Conservation (phyloP, 192 early-diverging fungal genomes). For the Gigaspora rosea region DNA sequence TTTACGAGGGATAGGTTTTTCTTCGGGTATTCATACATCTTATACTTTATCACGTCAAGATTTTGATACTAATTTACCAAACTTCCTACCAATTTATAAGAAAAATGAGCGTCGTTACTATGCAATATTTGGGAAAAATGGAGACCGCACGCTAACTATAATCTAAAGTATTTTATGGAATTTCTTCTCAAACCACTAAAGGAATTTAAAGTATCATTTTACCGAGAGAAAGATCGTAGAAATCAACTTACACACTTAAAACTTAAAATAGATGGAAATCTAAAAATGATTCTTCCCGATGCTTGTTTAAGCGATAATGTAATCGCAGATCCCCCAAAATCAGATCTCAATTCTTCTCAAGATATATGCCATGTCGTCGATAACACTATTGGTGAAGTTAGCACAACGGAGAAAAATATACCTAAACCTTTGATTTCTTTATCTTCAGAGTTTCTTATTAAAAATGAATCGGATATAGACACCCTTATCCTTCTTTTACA, state of each 20-base stretch:
- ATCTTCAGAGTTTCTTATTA: background rate
- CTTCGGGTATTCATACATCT: background rate
- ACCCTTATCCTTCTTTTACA: background rate
- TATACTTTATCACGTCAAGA: background rate
- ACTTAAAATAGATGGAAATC: background rate
- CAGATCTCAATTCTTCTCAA: background rate
- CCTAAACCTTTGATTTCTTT: background rate
- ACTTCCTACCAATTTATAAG: background rate
- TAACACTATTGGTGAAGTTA: background rate
- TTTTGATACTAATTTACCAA: background rate
- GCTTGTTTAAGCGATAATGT: background rate
- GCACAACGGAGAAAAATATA: background rate
- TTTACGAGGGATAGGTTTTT: background rate
- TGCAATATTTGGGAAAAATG: background rate
- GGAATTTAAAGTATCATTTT: slow-evolving; percentile 8
- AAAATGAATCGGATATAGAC: slow-evolving; percentile 8
- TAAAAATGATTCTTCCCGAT: background rate
- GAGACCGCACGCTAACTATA: slow-evolving; percentile 5
- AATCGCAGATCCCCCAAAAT: background rate
- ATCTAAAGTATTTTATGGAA: slow-evolving; percentile 5
- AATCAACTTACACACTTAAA: background rate
- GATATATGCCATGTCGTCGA: background rate
- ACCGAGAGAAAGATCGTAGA: background rate
- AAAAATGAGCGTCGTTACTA: background rate
- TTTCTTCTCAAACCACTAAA: slow-evolving; percentile 1